These are phyloP conservation scores for Porcisia hertigi DNA, from an alignment of 208 protist genomes.

Conservation along the genomic window DNA sequence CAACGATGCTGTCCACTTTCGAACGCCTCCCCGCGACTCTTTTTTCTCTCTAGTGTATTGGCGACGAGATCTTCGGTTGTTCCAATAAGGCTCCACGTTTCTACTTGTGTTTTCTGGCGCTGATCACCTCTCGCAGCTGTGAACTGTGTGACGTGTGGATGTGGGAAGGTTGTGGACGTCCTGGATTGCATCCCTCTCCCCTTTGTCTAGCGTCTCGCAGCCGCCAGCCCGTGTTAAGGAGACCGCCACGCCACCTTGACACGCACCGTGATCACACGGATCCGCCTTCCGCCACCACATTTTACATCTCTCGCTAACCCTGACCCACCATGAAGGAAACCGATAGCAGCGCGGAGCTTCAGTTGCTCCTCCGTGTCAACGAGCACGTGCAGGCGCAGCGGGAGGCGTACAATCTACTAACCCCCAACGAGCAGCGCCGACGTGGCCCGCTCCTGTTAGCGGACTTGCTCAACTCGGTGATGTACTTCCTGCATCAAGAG, in stretches of 20 bases:
- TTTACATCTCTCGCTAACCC: neutral
- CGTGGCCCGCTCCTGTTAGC: constrained; percentile 23
- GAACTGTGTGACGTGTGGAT: neutral
- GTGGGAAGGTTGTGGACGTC: neutral
- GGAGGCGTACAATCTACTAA: constrained; percentile 7
- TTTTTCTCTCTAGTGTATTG: neutral
- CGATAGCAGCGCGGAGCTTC: constrained; percentile 1
- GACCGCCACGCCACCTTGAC: neutral
- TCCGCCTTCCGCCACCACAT: neutral
- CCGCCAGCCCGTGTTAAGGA: neutral
- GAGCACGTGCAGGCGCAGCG: constrained; percentile 14
- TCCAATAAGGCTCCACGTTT: neutral
- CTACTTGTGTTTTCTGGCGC: neutral
- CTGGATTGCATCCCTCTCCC: neutral
- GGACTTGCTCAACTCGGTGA: constrained; percentile 9
- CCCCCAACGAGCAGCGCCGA: constrained; percentile 17
- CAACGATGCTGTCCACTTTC: no score
- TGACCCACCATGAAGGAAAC: neutral
- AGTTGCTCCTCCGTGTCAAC: constrained; percentile 15
- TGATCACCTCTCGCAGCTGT: neutral
- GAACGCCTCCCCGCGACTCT: neutral
- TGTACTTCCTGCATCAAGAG: constrained; percentile 1
- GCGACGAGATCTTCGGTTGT: neutral
- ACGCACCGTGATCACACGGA: neutral
- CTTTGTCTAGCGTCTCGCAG: neutral